These are phyloP conservation scores for Ustilago esculenta DNA, from an alignment of 1,284 basidiomycete genomes.

Conservation along the genomic window DNA sequence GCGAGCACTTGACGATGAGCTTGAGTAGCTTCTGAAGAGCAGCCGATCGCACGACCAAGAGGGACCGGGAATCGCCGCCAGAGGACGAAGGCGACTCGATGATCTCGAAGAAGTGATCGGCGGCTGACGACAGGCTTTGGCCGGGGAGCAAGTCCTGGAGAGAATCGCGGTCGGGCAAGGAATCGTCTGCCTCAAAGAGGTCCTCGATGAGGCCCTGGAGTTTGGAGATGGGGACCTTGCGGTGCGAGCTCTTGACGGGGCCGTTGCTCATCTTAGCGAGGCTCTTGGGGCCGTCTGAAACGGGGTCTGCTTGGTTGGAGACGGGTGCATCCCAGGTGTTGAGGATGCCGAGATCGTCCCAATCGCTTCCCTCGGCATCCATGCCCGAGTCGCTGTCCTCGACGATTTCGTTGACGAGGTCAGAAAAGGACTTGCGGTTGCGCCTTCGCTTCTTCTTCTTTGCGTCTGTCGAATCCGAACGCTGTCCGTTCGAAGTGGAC, in stretches of 20 bases:
- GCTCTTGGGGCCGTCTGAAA: conserved; percentile 14
- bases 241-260: conserved; percentile 41
- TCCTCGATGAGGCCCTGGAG: conserved; percentile 79
- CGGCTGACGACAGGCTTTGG: conserved; percentile 76
- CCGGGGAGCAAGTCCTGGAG: conserved; percentile 70
- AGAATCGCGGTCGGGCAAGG: conserved; percentile 75
- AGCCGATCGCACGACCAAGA: conserved; percentile 32
- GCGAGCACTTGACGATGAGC: conserved; percentile 37
- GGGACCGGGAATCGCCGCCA: conserved; percentile 12
- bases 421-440: conserved; percentile 24
- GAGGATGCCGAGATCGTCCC: conserved; percentile 43
- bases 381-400: conserved; percentile 42
- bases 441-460: conserved; percentile 31
- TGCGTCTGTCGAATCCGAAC: background rate
- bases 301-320: conserved; percentile 1
- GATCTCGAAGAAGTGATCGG: conserved; percentile 69
- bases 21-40: conserved; percentile 48
- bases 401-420: conserved; percentile 35
- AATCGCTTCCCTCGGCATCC: conserved; percentile 51
- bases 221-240: conserved; percentile 74
- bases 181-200: conserved; percentile 87
- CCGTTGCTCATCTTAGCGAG: conserved; percentile 41
- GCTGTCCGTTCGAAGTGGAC: background rate
- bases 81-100: conserved; percentile 24
- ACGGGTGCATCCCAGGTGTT: conserved; percentile 15